Evolutionary conservation across 2,329 filamentous ascomycete genomes (phyloP).

Genomic region (Aspergillus ochraceus): DNA sequence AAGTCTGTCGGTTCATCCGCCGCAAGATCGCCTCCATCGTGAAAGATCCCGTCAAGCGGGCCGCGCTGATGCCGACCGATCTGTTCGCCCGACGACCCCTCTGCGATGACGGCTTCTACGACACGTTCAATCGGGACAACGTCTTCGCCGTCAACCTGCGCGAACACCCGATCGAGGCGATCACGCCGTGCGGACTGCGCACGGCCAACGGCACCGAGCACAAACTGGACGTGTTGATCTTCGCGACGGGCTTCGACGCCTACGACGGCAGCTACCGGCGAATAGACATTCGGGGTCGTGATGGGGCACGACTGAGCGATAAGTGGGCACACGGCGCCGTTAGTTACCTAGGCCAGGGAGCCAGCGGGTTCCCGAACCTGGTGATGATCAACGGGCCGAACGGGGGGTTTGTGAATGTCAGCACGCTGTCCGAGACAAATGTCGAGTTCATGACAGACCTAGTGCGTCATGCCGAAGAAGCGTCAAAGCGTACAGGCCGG

Average conservation of each 20-base stretch:
- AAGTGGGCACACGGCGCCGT: conserved; percentile 18
- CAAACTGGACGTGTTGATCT: conserved; percentile 27
- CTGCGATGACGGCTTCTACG: conserved; percentile 22
- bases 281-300: conserved; percentile 35
- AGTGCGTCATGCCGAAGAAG: conserved; percentile 2
- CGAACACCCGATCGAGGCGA: conserved; percentile 11
- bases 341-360: conserved; percentile 41
- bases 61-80: conserved; percentile 23
- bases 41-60: conserved; percentile 31
- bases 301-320: not conserved
- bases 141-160: conserved; percentile 46
- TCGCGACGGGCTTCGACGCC: conserved; percentile 32
- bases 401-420: conserved; percentile 35
- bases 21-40: conserved; percentile 34
- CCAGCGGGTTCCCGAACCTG: conserved; percentile 46
- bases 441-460: conserved; percentile 21
- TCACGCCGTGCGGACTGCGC: conserved; percentile 38
- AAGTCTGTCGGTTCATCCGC: conserved; percentile 38
- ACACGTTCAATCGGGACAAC: conserved; percentile 40
- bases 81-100: conserved; percentile 20
- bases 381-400: conserved; percentile 44
- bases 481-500: not conserved
- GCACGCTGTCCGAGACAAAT: conserved; percentile 31
- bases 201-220: conserved; percentile 35
- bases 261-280: conserved; percentile 38